Conservation (phyloP, 2,329 filamentous ascomycete genomes). For the Tolypocladium amazonense region DNA sequence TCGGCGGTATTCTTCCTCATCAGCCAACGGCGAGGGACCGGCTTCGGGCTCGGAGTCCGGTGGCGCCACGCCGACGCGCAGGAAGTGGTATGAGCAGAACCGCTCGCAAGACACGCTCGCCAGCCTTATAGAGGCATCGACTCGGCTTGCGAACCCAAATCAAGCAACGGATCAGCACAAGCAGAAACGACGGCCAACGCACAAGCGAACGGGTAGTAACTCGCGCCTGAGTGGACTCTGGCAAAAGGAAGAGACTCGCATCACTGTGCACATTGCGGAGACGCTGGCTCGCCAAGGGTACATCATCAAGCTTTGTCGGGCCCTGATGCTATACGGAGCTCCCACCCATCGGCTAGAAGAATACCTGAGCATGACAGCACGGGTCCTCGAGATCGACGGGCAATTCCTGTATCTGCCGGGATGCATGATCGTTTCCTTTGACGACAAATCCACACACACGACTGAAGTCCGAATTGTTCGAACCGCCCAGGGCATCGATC, state of each 20-base stretch:
- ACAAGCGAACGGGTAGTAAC: slow-evolving; percentile 25
- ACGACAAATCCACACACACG: slow-evolving; percentile 55
- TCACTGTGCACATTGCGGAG: slow-evolving; percentile 44
- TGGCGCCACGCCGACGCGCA: slow-evolving; percentile 28
- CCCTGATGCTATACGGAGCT: slow-evolving; percentile 79
- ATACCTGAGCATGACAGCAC: slow-evolving; percentile 76
- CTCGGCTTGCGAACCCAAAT: slow-evolving; percentile 11
- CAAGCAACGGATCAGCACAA: slow-evolving; percentile 8
- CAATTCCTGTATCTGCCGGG: slow-evolving; percentile 85
- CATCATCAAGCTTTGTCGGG: slow-evolving; percentile 71
- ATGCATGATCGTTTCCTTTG: slow-evolving; percentile 89
- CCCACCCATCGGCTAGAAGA: slow-evolving; percentile 85
- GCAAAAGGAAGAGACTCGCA: slow-evolving; percentile 33
- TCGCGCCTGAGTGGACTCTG: slow-evolving; percentile 26
- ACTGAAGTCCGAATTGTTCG: slow-evolving; percentile 57
- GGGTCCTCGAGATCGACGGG: slow-evolving; percentile 74
- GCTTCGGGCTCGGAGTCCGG: slow-evolving; percentile 23
- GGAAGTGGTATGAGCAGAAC: slow-evolving; percentile 39
- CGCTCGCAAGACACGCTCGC: slow-evolving; percentile 34
- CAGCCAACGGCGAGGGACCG: slow-evolving; percentile 17
- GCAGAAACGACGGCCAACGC: slow-evolving; percentile 18
- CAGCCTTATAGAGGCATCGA: slow-evolving; percentile 36
- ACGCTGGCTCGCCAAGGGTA: slow-evolving; percentile 73
- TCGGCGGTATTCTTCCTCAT: slow-evolving; percentile 15
- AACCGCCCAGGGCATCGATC: slow-evolving; percentile 44